Evolutionary conservation across 2,329 filamentous ascomycete species (phyloP), one percentile per base, ranked within the genome.

Genomic region (Emmonsiellopsis sp.): DNA sequence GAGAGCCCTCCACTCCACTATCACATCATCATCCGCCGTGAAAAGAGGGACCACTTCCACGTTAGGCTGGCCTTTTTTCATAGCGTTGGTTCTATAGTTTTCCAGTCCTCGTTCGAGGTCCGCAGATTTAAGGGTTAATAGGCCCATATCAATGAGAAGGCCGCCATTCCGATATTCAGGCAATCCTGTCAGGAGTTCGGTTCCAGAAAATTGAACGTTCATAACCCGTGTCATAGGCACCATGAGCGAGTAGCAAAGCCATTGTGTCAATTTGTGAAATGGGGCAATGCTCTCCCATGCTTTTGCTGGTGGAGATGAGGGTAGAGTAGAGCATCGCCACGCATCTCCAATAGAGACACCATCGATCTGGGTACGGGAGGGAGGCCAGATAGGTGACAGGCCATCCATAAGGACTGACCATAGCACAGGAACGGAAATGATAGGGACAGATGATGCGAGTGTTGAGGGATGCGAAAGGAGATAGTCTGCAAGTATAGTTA

Each of bases 81-180:
- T 79, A 53, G 85, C 86, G 68, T 93, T 86, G 37, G 84, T 78
- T 55, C 78, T 78, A 61, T 85, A 90, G 51, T 81, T 80, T 52
- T 82, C 77, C 21, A 94, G 70, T 2, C 90, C 90, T 31, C 87
- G 81, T 62, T 87, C 78, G 55, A 77, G 71, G 56, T 92, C 87
- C 3, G 79, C 76, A 2, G 78, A 71, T 66, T 92, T 93, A 42
- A 96, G 73, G 0, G 80, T 88, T 55, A 95, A 68, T 3, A 95
- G 80, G 2, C 89, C 90, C 34, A 90, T 84, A 64, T 96, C 82
- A 56, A 96, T 84, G 56, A 96, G 84, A 2, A 96, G 76, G 10
- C 91, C 91, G 43, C 91, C 91, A 62, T 96, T 96, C 54, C 91
- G 83, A 67, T 96, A 96, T 67, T 96, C 91, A 0, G 91, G 90